Evolutionary conservation across 116 monocot species (phyloP), one percentile per base, ranked within the genome.

Genomic region (Zostera marina): DNA sequence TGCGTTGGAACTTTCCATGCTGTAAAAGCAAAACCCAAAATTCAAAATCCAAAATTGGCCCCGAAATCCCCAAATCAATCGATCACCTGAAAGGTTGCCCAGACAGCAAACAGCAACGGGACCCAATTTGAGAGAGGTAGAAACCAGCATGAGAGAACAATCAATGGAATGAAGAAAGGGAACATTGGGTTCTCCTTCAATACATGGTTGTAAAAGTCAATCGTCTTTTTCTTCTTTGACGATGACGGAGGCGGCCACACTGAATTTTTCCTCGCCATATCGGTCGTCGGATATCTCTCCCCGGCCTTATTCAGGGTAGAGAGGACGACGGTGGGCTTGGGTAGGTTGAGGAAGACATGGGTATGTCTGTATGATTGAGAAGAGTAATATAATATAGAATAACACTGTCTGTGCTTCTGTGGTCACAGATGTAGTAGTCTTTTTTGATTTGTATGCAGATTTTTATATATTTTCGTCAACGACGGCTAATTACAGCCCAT

Each of bases 81-180:
- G 13, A 6, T 0, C 3, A 94, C 94, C 85, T 84, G 60, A 55
- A 94, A 77, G 2, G 88, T 88, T 3, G 81, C 81, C 88, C 94
- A 94, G 41, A 94, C 88, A 38, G 94, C 88, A 23, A 85, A 71
- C 1, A 53, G 64, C 13, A 94, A 73, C 7, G 94, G 94, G 17
- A 88, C 77, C 94, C 88, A 88, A 56, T 88, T 94, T 61, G 94
- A 94, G 81, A 94, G 80, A 11, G 88, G 82, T 17, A 88, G 79
- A 32, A 88, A 66, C 88, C 84, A 94, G 4, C 94, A 94, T 0
- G 82, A 81, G 17, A 84, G 70, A 42, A 85, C 44, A 13, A 65
- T 75, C 45, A 94, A 64, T 0, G 94, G 88, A 9, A 94, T 62
- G 61, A 94, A 52, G 39, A 94, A 94, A 4, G 88, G 94, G 39